Evolutionary conservation across 2,329 filamentous ascomycete genomes (phyloP).

Genomic region (Calonectria naviculata): DNA sequence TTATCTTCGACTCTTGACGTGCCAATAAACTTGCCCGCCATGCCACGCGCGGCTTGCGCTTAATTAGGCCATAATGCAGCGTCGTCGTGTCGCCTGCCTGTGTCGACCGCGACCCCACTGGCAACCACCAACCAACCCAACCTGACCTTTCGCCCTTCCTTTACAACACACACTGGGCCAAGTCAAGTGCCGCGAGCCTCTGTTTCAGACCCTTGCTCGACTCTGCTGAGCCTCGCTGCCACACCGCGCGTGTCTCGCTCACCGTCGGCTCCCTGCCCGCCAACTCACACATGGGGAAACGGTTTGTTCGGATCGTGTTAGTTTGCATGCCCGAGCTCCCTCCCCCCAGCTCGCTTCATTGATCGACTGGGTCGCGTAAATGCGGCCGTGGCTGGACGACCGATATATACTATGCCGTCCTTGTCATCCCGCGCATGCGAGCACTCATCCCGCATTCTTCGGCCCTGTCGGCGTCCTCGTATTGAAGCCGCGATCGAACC

Average conservation of each 20-base stretch:
- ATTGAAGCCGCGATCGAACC: conserved; percentile 11
- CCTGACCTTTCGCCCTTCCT: background rate
- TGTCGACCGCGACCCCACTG: background rate
- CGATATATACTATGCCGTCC: background rate
- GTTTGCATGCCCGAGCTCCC: conserved; percentile 1
- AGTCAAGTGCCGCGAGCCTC: background rate
- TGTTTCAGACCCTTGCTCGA: conserved; percentile 18
- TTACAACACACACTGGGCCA: background rate
- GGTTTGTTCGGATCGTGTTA: conserved; percentile 1
- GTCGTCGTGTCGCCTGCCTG: background rate
- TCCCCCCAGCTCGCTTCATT: background rate
- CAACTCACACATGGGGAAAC: conserved; percentile 14
- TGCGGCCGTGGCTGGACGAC: conserved; percentile 5
- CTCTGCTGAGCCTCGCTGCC: conserved; percentile 19
- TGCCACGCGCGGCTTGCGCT: conserved; percentile 16
- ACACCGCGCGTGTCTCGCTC: background rate
- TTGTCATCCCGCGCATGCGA: conserved; percentile 11
- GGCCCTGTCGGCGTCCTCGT: conserved; percentile 10
- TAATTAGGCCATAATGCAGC: conserved; percentile 18
- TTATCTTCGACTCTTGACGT: conserved; percentile 1
- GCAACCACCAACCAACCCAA: background rate
- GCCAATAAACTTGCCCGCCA: background rate
- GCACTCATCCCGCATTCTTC: conserved; percentile 21
- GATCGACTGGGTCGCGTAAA: conserved; percentile 8
- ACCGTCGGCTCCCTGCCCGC: background rate